Conservation (phyloP, 208 protist species). For the Sergeia podlipaevii region DNA sequence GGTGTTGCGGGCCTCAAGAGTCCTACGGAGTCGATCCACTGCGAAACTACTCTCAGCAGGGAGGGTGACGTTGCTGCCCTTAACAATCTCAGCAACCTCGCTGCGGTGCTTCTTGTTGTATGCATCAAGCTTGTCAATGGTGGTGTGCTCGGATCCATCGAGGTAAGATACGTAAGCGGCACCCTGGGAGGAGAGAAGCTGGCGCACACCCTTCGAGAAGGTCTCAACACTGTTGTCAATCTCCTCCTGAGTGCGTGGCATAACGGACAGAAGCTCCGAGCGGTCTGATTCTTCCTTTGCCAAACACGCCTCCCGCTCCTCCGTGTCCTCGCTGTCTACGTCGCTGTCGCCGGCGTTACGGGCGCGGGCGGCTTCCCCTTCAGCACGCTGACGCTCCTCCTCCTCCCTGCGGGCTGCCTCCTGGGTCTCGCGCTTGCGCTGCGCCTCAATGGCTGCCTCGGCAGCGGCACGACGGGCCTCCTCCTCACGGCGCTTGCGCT, state of each 20-base stretch:
- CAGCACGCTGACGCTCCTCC: conserved; percentile 7
- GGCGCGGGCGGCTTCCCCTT: conserved; percentile 14
- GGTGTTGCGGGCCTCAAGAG: conserved; percentile 17
- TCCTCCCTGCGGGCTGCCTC: conserved; percentile 11
- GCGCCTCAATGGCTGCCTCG: conserved; percentile 10
- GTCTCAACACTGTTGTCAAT: conserved; percentile 18
- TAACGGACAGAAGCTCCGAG: conserved; percentile 7
- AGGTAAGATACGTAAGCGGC: conserved; percentile 63
- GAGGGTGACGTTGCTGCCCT: conserved; percentile 22
- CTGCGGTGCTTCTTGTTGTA: conserved; percentile 42
- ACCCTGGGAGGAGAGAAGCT: conserved; percentile 18
- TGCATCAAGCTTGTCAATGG: conserved; percentile 18
- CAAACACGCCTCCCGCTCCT: conserved; percentile 21
- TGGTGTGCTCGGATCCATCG: conserved; percentile 50
- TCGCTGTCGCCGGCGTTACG: conserved; percentile 24
- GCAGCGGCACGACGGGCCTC: conserved; percentile 9
- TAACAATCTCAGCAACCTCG: conserved; percentile 8
- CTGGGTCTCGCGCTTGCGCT: neutral
- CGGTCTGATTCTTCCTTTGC: neutral
- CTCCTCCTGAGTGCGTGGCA: conserved; percentile 30
- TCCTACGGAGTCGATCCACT: conserved; percentile 18
- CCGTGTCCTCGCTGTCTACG: conserved; percentile 25
- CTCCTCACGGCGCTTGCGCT: conserved; percentile 11
- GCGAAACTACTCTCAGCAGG: conserved; percentile 38
- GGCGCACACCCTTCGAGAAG: conserved; percentile 32